Conservation (phyloP, 176 grass and related monocot genomes). For the Phoenix roebelenii region DNA sequence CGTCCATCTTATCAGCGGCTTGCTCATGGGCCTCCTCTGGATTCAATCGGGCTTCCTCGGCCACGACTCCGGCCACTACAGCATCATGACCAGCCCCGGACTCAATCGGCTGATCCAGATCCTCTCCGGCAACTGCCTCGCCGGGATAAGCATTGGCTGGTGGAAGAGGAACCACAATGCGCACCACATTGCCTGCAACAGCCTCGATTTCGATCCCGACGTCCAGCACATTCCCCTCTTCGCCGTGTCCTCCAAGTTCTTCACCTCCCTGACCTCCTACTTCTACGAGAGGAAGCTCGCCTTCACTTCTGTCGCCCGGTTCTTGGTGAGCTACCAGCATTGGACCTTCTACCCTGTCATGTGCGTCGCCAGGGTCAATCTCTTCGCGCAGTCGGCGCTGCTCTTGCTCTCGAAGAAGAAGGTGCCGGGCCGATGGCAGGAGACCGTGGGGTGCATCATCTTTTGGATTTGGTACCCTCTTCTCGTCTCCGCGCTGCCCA, state of each 20-base stretch:
- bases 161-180: slow-evolving; percentile 21
- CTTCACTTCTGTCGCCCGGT: slow-evolving; percentile 45
- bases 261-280: slow-evolving; percentile 48
- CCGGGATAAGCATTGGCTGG: slow-evolving; percentile 13
- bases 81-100: not conserved
- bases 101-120: slow-evolving; percentile 6
- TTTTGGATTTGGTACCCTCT: slow-evolving; percentile 95
- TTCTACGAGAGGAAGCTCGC: slow-evolving; percentile 57
- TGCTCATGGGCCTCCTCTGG: slow-evolving; percentile 23
- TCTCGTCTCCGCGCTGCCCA: slow-evolving; percentile 57
- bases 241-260: slow-evolving; percentile 33
- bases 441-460: slow-evolving; percentile 39
- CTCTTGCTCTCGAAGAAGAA: slow-evolving; percentile 32
- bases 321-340: slow-evolving; percentile 92
- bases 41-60: slow-evolving; percentile 23
- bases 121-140: slow-evolving; percentile 9
- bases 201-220: slow-evolving; percentile 17
- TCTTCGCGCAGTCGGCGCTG: slow-evolving; percentile 41
- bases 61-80: slow-evolving; percentile 18
- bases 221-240: slow-evolving; percentile 18
- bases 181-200: slow-evolving; percentile 16
- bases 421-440: slow-evolving; percentile 37
- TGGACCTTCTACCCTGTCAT: slow-evolving; percentile 94
- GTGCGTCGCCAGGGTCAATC: slow-evolving; percentile 78
- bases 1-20: slow-evolving; percentile 7